phyloP scores from a whole-genome alignment of 2,329 filamentous ascomycete genomes.

The Aspergillus aculeatus region DNA sequence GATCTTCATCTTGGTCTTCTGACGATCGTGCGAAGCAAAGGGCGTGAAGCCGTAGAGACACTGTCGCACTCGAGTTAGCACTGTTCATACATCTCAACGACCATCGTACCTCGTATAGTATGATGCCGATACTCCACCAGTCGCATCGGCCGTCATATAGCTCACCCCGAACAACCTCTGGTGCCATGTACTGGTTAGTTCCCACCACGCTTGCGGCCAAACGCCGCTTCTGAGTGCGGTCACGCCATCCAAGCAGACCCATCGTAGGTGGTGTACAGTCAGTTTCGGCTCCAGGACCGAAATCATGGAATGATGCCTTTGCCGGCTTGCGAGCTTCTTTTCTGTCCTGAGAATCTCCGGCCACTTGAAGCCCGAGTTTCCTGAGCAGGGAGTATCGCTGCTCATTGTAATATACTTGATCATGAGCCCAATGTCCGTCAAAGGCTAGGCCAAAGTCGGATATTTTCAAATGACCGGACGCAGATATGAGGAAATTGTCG shows the following conservation, averaged over 20 bases:
- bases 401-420: conserved; percentile 79
- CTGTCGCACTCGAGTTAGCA: conserved; percentile 33
- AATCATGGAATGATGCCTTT: conserved; percentile 10
- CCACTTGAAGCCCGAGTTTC: conserved; percentile 70
- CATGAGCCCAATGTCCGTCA: conserved; percentile 91
- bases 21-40: conserved; percentile 77
- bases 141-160: conserved; percentile 90
- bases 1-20: conserved; percentile 84
- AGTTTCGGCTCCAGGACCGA: conserved; percentile 26
- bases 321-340: conserved; percentile 49
- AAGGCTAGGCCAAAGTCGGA: conserved; percentile 96
- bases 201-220: conserved; percentile 85
- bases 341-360: conserved; percentile 71
- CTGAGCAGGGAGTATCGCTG: conserved; percentile 76
- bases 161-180: conserved; percentile 80
- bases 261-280: conserved; percentile 35
- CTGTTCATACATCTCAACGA: background rate
- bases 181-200: conserved; percentile 97
- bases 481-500: conserved; percentile 91
- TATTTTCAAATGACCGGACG: conserved; percentile 87
- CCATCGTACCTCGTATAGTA: conserved; percentile 70
- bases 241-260: conserved; percentile 67
- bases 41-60: conserved; percentile 91
- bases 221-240: conserved; percentile 65
- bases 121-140: conserved; percentile 95